Base-by-base conservation (phyloP, 148 eudicot species). In the Silene latifolia region DNA sequence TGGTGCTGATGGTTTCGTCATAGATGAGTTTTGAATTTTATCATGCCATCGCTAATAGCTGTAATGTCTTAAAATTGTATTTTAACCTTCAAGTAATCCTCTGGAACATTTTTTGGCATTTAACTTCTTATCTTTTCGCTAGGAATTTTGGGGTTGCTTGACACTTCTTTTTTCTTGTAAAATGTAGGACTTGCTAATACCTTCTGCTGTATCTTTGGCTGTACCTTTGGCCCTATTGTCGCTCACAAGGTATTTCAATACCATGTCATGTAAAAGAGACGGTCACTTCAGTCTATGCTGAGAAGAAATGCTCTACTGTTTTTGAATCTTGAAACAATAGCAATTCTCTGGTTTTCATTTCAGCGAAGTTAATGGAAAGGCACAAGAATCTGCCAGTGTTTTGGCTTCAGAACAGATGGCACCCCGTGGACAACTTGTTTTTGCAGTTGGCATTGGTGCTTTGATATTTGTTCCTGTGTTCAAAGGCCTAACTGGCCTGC, bases 321-420 rank as follows among this genome's bases (percentile, higher is more conserved):
- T 65, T 57, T 66, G 61, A 51, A 66, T 69, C 5, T 27, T 77
- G 48, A 63, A 72, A 74, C 70, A 14, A 48, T 69, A 13, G 53
- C 63, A 56, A 62, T 3, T 74, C 57, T 80, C 75, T 54, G 1
- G 67, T 74, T 78, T 69, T 71, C 29, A 9, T 82, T 75, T 66
- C 90, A 95, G 99, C 74, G 97, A 95, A 80, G 96, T 89, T 19
- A 85, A 89, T 76, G 99, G 87, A 60, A 88, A 87, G 72, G 91
- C 80, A 62, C 82, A 83, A 77, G 85, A 86, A 75, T 48, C 91
- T 42, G 69, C 87, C 42, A 77, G 59, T 84, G 86, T 89, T 82
- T 70, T 92, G 91, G 81, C 97, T 62, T 84, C 99, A 35, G 92
- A 95, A 82, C 93, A 90, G 83, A 90, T 94, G 96, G 98, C 98